phyloP scores from a whole-genome alignment of 2,329 filamentous ascomycete genomes.

The Fusarium fracticaudum region DNA sequence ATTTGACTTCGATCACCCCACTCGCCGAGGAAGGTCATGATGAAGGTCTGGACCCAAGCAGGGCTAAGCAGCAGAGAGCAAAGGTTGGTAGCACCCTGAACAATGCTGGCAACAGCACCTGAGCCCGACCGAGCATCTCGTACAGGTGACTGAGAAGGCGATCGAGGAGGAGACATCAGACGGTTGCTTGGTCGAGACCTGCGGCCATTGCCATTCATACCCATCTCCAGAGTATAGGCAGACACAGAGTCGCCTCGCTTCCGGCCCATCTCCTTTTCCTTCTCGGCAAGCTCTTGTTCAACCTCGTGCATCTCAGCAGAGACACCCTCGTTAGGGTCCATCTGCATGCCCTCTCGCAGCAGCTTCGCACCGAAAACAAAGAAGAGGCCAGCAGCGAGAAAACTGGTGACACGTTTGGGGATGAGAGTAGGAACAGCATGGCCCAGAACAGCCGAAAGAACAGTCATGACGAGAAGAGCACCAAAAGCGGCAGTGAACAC shows the following conservation, averaged over 20 bases:
- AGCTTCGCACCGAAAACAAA: slow-evolving; percentile 88
- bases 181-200: slow-evolving; percentile 79
- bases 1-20: slow-evolving; percentile 99
- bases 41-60: slow-evolving; percentile 98
- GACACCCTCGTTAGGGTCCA: slow-evolving; percentile 90
- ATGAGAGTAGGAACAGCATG: slow-evolving; percentile 92
- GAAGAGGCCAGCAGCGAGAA: slow-evolving; percentile 86
- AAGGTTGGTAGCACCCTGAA: slow-evolving; percentile 82
- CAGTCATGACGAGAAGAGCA: slow-evolving; percentile 92
- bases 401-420: slow-evolving; percentile 88
- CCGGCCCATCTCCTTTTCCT: slow-evolving; percentile 79
- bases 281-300: slow-evolving; percentile 91
- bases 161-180: slow-evolving; percentile 82
- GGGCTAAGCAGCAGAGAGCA: slow-evolving; percentile 89
- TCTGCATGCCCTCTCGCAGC: slow-evolving; percentile 85
- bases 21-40: slow-evolving; percentile 98
- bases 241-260: slow-evolving; percentile 72
- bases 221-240: slow-evolving; percentile 83
- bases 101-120: slow-evolving; percentile 51
- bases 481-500: slow-evolving; percentile 96
- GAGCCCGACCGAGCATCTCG: slow-evolving; percentile 64
- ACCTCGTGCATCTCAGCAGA: slow-evolving; percentile 98
- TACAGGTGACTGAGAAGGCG: slow-evolving; percentile 79
- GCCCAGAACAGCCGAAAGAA: slow-evolving; percentile 90
- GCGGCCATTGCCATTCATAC: slow-evolving; percentile 66